phyloP scores from a whole-genome alignment of 164 flowering plant species.

The Cinnamomum chago region DNA sequence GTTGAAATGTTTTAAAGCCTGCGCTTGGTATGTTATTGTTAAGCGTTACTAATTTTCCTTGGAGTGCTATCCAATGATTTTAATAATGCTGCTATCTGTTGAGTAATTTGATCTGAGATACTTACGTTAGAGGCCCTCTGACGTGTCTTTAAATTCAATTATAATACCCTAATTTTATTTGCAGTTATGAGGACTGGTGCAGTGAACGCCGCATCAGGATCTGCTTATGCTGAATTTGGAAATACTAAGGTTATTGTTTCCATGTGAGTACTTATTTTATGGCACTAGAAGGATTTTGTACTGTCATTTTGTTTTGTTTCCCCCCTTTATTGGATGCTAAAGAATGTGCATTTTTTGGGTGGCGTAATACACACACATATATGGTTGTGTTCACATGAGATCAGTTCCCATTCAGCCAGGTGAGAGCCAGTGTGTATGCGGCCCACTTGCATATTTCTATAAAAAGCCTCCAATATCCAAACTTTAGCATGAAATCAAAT shows the following conservation, averaged over 20 bases:
- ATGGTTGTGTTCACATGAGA: too few relatives aligned
- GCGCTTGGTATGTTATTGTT: background rate
- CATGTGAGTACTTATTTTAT: slow-evolving; percentile 55
- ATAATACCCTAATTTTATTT: slow-evolving; percentile 7
- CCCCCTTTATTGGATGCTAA: background rate
- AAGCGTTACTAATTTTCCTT: too few relatives aligned
- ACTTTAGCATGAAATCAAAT: too few relatives aligned
- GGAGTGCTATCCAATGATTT: background rate
- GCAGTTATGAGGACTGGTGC: slow-evolving; percentile 87
- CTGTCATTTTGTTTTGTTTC: background rate
- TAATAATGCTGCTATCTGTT: background rate
- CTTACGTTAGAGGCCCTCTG: background rate
- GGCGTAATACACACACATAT: too few relatives aligned
- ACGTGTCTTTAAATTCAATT: background rate
- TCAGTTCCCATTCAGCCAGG: too few relatives aligned
- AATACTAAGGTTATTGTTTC: slow-evolving; percentile 95
- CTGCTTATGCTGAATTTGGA: slow-evolving; percentile 95
- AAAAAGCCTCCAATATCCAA: too few relatives aligned
- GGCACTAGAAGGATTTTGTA: background rate
- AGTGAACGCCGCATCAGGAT: slow-evolving; percentile 87
- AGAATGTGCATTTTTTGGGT: background rate
- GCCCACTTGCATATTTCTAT: too few relatives aligned
- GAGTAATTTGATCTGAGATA: background rate
- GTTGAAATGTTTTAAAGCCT: background rate
- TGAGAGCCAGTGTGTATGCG: too few relatives aligned